Evolutionary conservation across 129 eudicot species (phyloP), one percentile per base, ranked within the genome.

Genomic region (Daucus carota): DNA sequence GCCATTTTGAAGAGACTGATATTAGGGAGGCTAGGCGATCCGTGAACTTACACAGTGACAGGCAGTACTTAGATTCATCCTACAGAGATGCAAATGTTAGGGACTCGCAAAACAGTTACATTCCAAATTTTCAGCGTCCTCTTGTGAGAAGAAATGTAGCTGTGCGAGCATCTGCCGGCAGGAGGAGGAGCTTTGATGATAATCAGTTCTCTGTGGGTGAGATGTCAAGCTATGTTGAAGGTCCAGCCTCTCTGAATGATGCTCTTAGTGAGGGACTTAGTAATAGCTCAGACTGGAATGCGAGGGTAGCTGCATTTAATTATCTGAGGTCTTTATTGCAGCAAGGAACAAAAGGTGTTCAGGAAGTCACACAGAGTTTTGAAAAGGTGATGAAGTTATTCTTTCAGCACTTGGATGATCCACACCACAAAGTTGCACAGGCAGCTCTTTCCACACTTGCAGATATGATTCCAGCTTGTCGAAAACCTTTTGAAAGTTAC

Each of bases 401-500:
- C 81, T 94, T 94, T 79, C 91, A 87, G 84, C 97, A 94, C 65
- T 78, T 94, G 80, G 96, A 91, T 80, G 98, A 94, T 80, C 98
- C 98, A 12, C 98, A 94, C 82, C 98, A 94, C 80, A 94, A 94
- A 86, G 98, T 94, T 52, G 98, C 98, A 45, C 98, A 94, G 76
- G 98, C 98, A 24, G 97, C 98, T 63, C 85, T 94, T 34, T 91
- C 91, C 38, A 87, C 98, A 72, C 97, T 91, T 73, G 97, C 96
- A 9, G 98, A 94, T 44, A 83, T 94, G 60, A 94, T 94, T 48
- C 96, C 98, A 12, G 81, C 97, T 76, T 94, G 98, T 78, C 81
- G 89, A 75, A 94, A 84, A 87, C 93, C 92, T 14, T 94, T 94
- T 73, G 98, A 94, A 81, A 87, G 90, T 86, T 94, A 91, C 79